Evolutionary conservation across 495 filamentous ascomycete species (phyloP), one percentile per base, ranked within the genome.

Genomic region (Penicillium tannophilum): DNA sequence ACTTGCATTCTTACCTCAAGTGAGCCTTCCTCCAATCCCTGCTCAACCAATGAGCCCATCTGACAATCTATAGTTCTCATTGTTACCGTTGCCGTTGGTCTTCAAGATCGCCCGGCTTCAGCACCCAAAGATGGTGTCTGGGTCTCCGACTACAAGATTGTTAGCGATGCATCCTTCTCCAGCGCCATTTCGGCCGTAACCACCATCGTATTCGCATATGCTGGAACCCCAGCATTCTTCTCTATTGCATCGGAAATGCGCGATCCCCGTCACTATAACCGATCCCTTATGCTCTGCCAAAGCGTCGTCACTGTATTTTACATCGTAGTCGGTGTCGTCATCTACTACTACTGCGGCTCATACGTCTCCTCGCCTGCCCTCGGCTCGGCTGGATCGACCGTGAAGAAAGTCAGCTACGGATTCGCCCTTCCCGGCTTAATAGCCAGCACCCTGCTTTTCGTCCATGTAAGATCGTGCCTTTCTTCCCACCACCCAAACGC

Each of bases 231-330:
- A 50, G 88, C 72, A 65, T 88, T 79, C 80, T 90, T 92, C 76
- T 80, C 78, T 24, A 88, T 93, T 67, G 86, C 86, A 63, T 81
- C 85, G 44, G 89, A 92, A 69, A 88, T 92, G 83, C 84, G 86
- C 60, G 80, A 85, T 0, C 87, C 86, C 1, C 60, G 63, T 17
- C 81, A 87, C 55, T 89, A 80, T 59, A 71, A 72, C 42, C 83
- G 83, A 70, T 78, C 87, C 9, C 76, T 90, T 14, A 19, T 69
- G 0, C 28, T 67, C 10, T 72, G 69, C 58, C 72, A 73, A 31
- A 33, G 48, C 12, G 83, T 82, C 28, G 58, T 81, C 47, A 81
- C 82, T 20, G 81, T 78, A 51, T 79, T 90, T 44, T 91, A 92
- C 71, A 82, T 83, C 23, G 52, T 86, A 30, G 82, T 87, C 6